Percentiles rank a stretch among this genome's conserved stretches.
Evolutionary conservation across 768 basidiomycete species (phyloP).

Genomic region (Multifurca ochricompacta): DNA sequence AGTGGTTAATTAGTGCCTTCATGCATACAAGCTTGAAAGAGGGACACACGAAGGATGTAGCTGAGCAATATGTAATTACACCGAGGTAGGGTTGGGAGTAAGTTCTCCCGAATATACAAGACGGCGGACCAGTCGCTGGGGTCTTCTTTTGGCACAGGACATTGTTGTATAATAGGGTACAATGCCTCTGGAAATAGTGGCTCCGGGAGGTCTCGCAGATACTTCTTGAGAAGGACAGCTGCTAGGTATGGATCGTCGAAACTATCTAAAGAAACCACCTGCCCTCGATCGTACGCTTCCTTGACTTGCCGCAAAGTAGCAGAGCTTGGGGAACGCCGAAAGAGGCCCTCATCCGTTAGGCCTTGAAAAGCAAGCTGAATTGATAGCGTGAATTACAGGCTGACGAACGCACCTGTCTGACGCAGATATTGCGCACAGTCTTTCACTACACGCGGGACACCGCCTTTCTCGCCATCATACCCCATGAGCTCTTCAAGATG

Average conservation of each 20-base stretch:
- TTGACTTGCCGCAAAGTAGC: constrained; percentile 63
- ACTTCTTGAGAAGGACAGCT: constrained; percentile 82
- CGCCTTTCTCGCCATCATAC: constrained; percentile 70
- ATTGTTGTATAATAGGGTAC: constrained; percentile 58
- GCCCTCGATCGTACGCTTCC: constrained; percentile 79
- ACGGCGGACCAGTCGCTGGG: constrained; percentile 50
- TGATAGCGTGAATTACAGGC: neutral
- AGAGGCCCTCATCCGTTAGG: constrained; percentile 69
- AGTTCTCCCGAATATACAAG: constrained; percentile 56
- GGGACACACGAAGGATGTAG: constrained; percentile 33
- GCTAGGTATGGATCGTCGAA: constrained; percentile 76
- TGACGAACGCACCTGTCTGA: constrained; percentile 36
- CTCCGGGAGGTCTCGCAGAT: constrained; percentile 69
- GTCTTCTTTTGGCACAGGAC: constrained; percentile 50
- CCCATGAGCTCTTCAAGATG: constrained; percentile 82
- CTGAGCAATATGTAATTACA: constrained; percentile 71
- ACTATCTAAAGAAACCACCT: constrained; percentile 69
- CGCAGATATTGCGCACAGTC: constrained; percentile 69
- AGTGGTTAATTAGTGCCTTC: neutral
- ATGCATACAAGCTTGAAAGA: neutral
- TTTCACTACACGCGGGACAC: constrained; percentile 71
- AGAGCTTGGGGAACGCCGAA: constrained; percentile 74
- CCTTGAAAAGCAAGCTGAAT: constrained; percentile 26
- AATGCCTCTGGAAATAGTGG: constrained; percentile 68
- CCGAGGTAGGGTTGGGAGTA: constrained; percentile 60